Evolutionary conservation across 768 basidiomycete species (phyloP), one percentile per base, ranked within the genome.

Genomic region (Boletus pseudo-olivaceus): DNA sequence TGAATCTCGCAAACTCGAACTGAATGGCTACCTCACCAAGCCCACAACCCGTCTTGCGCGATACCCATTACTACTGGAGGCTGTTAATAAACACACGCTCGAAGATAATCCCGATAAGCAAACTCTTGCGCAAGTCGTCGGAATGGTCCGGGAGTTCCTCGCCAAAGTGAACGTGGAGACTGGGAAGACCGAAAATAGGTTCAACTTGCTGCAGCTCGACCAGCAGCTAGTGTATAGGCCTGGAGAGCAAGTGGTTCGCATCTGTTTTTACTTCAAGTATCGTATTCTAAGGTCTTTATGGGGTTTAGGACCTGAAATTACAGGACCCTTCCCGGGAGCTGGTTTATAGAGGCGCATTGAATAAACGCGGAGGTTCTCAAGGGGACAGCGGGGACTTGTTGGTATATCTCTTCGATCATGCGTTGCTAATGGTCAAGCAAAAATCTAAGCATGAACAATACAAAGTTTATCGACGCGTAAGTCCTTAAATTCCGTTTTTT

Each of bases 1-100:
- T 0, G 94, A 97, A 68, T 98, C 95, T 9, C 82, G 96, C 29
- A 98, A 98, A 73, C 82, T 98, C 34, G 97, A 99, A 72, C 75
- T 99, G 46, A 99, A 99, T 68, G 97, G 93, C 1, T 99, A 98
- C 70, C 77, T 99, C 38, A 99, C 97, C 7, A 98, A 98, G 70
- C 97, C 97, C 2, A 98, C 97, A 2, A 98, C 97, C 6, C 87
- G 97, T 62, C 78, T 99, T 27, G 97, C 96, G n/a, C 80, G 97
- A 58, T 98, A 98, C 69, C 97, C 97, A 7, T 79, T 99, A 2
- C 75, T 98, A 2, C 78, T 99, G 30, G 93, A 92, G 61, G 95
- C 92, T 15, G 91, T 97, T 11, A 74, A 88, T 53, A 98, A 98
- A 71, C 85, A 94, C 47, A 99, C 97, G 0, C 83, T 89, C 0